Evolutionary conservation across 352 stramenopile species (phyloP), one percentile per base, ranked within the genome.

Genomic region (Phytopythium chamaehyphon): DNA sequence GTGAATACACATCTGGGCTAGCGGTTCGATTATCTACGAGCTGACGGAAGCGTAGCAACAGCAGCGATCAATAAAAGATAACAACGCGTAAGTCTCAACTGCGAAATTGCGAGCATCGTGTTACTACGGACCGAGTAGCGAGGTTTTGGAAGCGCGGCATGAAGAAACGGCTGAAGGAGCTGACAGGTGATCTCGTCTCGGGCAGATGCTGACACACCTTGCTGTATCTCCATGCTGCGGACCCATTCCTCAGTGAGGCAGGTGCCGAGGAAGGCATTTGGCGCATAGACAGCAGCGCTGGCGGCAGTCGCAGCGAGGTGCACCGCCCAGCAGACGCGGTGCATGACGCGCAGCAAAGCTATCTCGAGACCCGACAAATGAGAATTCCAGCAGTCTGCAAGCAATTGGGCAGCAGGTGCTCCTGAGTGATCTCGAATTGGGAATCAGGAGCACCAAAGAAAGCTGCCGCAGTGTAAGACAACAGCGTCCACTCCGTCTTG

Each of bases 231-330:
- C 40, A 57, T 31, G 1, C 18, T 35, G n/a, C 42, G 21, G 15
- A 73, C 62, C 65, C 69, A 76, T 3, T 59, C 54, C 3, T 71
- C 50, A 3, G 58, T 58, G 26, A 79, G 46, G 47, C 65, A 79
- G 14, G 53, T 62, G 12, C 69, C 69, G 0, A 76, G 56, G n/a
- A 75, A 78, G 28, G 61, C 55, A 54, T 75, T 78, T 6, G 61
- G 67, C 0, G 28, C 18, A 21, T 42, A 33, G 12, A 26, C 16
- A 2, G 31, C 45, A 6, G 45, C 45, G 7, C 26, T 28, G 11
- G 10, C 45, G 6, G 8, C 8, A 3, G 18, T 23, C 5, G 14
- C 19, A 26, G 19, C 22, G 42, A 23, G 33, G 16, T 21, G 4
- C 1, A 10, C 15, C 1, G 43, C 21, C 23, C n/a, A n/a, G 5